Evolutionary conservation across 23 red algal species (phyloP), one percentile per base, ranked within the genome.

Genomic region (Pyropia haitanensis): DNA sequence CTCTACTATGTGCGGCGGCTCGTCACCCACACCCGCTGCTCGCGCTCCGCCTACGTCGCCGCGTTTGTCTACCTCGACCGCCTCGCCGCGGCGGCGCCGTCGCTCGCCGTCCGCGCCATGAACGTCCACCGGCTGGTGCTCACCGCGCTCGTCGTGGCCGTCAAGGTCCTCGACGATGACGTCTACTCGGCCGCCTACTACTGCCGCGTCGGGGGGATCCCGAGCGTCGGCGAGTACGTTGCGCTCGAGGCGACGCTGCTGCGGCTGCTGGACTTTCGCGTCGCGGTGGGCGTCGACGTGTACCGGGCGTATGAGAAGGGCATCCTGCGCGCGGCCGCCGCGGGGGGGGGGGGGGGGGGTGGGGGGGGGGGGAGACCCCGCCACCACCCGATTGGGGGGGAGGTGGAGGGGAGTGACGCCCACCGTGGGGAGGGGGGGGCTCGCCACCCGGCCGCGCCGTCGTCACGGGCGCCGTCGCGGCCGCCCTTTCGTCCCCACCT

Each of bases 121-220:
- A 96, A 88, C 51, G 71, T 87, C 49, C 91, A 96, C 70, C 91
- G 91, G 12, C 53, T 96, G 31, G 61, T 96, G 29, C 63, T 96
- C 20, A 88, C 91, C 15, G 71, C 77, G 14, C 63, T 96, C 26
- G 83, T 82, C 13, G 25, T 96, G 49, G 82, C 91, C 10, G 80
- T 77, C 60, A 96, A 96, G 51, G 77, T 73, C 23, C 65, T 88
- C 63, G 91, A 96, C 60, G 91, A 96, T 60, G 75, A 76, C 48
- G 82, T 75, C 30, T 96, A 88, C 63, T 61, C 76, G 18, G 88
- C 83, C 51, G 91, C 75, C 14, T 86, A 96, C 65, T 88, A 88
- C 63, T 83, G 83, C 2, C 82, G 83, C 24, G 91, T 96, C 2
- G 91, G 91, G 1, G 91, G 91, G 18, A 80, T 96, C 3, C 80